Evolutionary conservation across 1,139 yeast species (phyloP).

Genomic region (Waltiozyma sp.): DNA sequence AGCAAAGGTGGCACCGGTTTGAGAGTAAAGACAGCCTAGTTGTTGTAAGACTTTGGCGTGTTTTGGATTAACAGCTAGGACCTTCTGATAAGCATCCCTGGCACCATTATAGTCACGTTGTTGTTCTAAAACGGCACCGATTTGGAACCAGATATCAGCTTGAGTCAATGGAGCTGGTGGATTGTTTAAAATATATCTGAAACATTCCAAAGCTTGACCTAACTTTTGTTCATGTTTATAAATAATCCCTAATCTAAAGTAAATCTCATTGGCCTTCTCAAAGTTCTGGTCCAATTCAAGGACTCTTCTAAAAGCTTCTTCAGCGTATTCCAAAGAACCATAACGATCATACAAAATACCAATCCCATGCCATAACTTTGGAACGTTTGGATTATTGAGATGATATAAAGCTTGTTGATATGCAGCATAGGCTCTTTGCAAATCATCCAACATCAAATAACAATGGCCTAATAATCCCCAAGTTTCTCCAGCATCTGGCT

Average conservation of each 20-base stretch:
- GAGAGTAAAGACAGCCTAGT: slow-evolving; percentile 90
- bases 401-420: slow-evolving; percentile 93
- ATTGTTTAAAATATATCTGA: slow-evolving; percentile 76
- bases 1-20: slow-evolving; percentile 58
- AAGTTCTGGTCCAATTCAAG: slow-evolving; percentile 91
- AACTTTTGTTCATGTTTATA: slow-evolving; percentile 90
- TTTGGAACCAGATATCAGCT: slow-evolving; percentile 97
- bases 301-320: slow-evolving; percentile 94
- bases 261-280: slow-evolving; percentile 92
- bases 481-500: slow-evolving; percentile 87
- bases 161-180: slow-evolving; percentile 96
- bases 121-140: slow-evolving; percentile 90
- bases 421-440: slow-evolving; percentile 91
- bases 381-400: slow-evolving; percentile 87
- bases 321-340: slow-evolving; percentile 93
- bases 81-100: slow-evolving; percentile 90
- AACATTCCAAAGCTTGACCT: slow-evolving; percentile 82
- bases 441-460: slow-evolving; percentile 89
- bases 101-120: slow-evolving; percentile 89
- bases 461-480: slow-evolving; percentile 98
- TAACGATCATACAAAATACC: slow-evolving; percentile 93
- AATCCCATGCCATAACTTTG: slow-evolving; percentile 96
- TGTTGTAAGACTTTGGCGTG: slow-evolving; percentile 95
- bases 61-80: slow-evolving; percentile 77
- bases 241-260: slow-evolving; percentile 92